phyloP scores from a whole-genome alignment of 2,329 filamentous ascomycete species.

The Arachnopeziza araneosa region DNA sequence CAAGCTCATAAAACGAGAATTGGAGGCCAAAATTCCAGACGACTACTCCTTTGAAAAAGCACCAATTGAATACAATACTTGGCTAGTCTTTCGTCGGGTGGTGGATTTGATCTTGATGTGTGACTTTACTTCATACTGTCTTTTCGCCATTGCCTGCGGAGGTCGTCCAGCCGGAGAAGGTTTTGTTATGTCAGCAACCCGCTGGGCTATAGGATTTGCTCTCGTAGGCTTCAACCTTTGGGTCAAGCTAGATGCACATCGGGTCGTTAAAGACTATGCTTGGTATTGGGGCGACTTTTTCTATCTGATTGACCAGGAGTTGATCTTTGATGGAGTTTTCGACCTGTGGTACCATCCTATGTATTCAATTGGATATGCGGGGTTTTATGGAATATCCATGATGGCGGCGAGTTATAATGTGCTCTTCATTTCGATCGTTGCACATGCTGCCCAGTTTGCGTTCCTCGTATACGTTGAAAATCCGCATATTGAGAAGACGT shows the following conservation, averaged over 20 bases:
- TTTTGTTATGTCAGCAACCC: constrained; percentile 59
- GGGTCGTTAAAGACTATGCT: constrained; percentile 97
- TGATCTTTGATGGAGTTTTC: constrained; percentile 98
- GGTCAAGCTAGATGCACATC: constrained; percentile 96
- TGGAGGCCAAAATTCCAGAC: constrained; percentile 89
- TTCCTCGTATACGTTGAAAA: constrained; percentile 92
- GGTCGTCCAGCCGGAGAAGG: constrained; percentile 69
- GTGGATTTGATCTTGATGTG: constrained; percentile 98
- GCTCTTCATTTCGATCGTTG: constrained; percentile 91
- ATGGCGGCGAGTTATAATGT: constrained; percentile 98
- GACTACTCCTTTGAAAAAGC: constrained; percentile 93
- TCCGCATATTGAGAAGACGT: constrained; percentile 96
- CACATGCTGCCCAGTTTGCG: constrained; percentile 88
- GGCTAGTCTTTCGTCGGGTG: constrained; percentile 90
- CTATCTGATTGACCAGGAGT: constrained; percentile 93
- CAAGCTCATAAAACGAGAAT: constrained; percentile 75
- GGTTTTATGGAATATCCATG: constrained; percentile 96
- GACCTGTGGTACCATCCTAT: constrained; percentile 99
- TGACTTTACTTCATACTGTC: constrained; percentile 94
- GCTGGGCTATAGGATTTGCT: constrained; percentile 73
- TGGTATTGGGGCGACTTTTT: constrained; percentile 99
- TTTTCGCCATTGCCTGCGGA: constrained; percentile 88
- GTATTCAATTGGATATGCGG: constrained; percentile 97
- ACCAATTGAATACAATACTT: constrained; percentile 97
- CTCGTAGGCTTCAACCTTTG: constrained; percentile 93